Evolutionary conservation across 768 basidiomycete genomes (phyloP), one percentile per base, ranked within the genome.

Genomic region (Lactarius indigo): DNA sequence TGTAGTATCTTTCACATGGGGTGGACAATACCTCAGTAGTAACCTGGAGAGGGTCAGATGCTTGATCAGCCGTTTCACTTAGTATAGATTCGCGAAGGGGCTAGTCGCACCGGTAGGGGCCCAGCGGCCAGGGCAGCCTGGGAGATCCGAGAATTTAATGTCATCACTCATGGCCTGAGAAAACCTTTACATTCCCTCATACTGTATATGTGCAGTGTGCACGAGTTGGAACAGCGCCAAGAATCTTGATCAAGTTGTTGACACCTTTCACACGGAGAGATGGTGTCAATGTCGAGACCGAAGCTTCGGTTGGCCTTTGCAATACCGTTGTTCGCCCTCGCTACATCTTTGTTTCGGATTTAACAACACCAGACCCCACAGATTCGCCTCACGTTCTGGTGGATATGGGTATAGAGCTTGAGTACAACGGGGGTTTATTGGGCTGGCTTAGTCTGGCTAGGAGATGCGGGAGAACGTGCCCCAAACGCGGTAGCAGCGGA

Each of bases 11-110:
- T 33, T 33, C 33, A 33, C 33, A 33, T 10, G 33, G 33, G 33
- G 33, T 73, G 56, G 39, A 83, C 76, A 10, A 80, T 70, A 55
- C 82, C 82, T 8, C 83, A 83, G 61, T 83, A 78, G 72, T 83
- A 85, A 20, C 83, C 83, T 81, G 70, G 54, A 17, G 50, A 9
- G 9, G 18, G 35, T 33, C 33, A 33, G 33, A 33, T 33, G 10
- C 10, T 33, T 33, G 33, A 10, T 33, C 35, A 18, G 28, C 18
- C 18, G 8, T 17, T 28, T 4, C 8, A 17, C 52, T 30, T 20
- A 23, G 15, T 8, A 41, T 0, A 7, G 17, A 35, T 6, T 47
- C 31, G 20, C 18, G 33, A 42, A 23, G 62, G 17, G 37, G 61
- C 63, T 63, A 5, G 69, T 64, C 31, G 69, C 66, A 37, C 66